Conservation (phyloP, 139 green algal species). For the Nannochloris sp. region DNA sequence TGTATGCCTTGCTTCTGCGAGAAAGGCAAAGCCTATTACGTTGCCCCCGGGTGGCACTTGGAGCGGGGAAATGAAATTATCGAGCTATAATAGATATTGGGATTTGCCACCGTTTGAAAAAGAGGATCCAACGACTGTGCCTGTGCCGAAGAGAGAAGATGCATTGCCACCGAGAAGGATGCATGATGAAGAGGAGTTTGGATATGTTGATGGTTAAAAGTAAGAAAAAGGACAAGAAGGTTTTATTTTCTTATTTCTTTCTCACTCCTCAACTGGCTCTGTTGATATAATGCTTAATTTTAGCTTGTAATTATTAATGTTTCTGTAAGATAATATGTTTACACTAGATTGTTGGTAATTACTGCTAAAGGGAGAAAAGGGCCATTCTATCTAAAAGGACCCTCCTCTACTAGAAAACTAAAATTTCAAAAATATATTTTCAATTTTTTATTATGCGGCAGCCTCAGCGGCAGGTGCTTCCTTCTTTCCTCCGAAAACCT, state of each 20-base stretch:
- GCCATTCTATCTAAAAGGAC: too few species aligned
- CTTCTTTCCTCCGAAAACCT: constrained; percentile 47
- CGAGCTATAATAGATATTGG: constrained; percentile 31
- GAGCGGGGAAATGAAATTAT: constrained; percentile 28
- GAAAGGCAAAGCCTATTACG: constrained; percentile 16
- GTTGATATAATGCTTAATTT: too few species aligned
- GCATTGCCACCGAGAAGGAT: background rate
- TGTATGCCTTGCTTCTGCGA: constrained; percentile 16
- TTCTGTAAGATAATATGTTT: too few species aligned
- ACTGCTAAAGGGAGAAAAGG: too few species aligned
- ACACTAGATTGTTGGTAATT: too few species aligned
- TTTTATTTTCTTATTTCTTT: background rate
- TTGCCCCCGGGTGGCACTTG: constrained; percentile 26
- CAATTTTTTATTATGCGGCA: background rate
- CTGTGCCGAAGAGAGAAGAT: background rate
- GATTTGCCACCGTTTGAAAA: constrained; percentile 30
- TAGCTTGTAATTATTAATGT: too few species aligned
- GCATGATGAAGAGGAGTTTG: too few species aligned
- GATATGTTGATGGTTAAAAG: background rate
- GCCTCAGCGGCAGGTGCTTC: constrained; percentile 12
- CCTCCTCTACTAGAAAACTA: too few species aligned
- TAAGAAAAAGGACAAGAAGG: background rate
- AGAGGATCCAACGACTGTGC: constrained; percentile 4
- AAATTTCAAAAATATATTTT: background rate
- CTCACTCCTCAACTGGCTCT: too few species aligned